These are phyloP conservation scores for Aethionema arabicum DNA, from an alignment of 345 rosid species.

Conservation along the genomic window DNA sequence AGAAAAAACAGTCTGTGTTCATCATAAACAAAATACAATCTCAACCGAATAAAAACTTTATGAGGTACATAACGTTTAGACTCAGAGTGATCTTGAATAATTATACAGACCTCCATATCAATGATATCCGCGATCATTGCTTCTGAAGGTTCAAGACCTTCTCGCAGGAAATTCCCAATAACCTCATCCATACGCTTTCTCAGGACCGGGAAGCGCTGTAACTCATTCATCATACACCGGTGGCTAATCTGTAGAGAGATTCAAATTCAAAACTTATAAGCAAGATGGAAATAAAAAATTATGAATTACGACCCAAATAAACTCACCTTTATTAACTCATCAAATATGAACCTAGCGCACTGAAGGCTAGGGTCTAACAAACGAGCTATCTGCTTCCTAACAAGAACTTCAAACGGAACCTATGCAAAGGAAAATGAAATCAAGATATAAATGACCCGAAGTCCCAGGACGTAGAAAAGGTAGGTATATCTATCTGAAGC, in stretches of 20 bases:
- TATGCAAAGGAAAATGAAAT: constrained; percentile 27
- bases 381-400: constrained; percentile 60
- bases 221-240: constrained; percentile 46
- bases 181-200: constrained; percentile 57
- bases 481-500: neutral
- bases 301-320: constrained; percentile 47
- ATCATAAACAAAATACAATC: constrained; percentile 2
- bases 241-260: constrained; percentile 53
- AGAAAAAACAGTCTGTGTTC: constrained; percentile 4
- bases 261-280: constrained; percentile 10
- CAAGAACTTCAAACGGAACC: constrained; percentile 75
- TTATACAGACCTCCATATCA: constrained; percentile 59
- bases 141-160: constrained; percentile 56
- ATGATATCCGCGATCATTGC: constrained; percentile 53
- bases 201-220: constrained; percentile 61
- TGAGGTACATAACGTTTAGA: neutral
- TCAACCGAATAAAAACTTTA: constrained; percentile 10
- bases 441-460: constrained; percentile 7
- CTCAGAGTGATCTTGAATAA: constrained; percentile 7
- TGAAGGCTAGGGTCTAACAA: constrained; percentile 68
- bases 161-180: constrained; percentile 49
- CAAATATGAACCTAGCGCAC: constrained; percentile 61
- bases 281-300: constrained; percentile 8
- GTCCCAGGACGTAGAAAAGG: constrained; percentile 8
- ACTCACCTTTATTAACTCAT: constrained; percentile 65